phyloP scores from a whole-genome alignment of 257 asterid genomes.

The Nicotiana tabacum region DNA sequence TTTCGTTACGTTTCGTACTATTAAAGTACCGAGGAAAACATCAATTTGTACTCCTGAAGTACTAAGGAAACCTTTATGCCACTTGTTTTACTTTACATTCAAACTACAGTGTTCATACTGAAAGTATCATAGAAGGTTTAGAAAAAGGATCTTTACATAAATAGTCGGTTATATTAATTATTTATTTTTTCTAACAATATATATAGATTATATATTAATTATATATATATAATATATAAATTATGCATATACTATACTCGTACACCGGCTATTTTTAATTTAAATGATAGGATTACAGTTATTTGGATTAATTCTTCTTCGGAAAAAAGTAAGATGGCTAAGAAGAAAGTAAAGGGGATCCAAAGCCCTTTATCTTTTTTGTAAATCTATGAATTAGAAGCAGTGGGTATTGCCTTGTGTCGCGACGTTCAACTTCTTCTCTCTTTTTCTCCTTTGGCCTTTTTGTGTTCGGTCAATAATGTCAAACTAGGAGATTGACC shows the following conservation, averaged over 20 bases:
- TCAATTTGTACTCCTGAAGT: not conserved
- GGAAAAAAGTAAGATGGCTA: not conserved
- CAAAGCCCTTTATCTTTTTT: not conserved
- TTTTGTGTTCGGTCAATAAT: slow-evolving; percentile 36
- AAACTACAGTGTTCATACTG: not conserved
- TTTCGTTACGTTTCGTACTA: too few relatives aligned
- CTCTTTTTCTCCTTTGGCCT: not conserved
- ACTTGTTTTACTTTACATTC: not conserved
- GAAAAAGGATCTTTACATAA: too few relatives aligned
- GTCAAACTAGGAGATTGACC: slow-evolving; percentile 40
- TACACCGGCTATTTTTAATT: too few relatives aligned
- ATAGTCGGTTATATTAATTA: too few relatives aligned
- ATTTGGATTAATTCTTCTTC: too few relatives aligned
- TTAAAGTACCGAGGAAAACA: too few relatives aligned
- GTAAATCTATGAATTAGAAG: not conserved
- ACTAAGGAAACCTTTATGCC: not conserved
- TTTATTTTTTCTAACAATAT: too few relatives aligned
- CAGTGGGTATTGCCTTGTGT: not conserved
- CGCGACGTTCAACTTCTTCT: not conserved
- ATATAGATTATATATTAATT: too few relatives aligned
- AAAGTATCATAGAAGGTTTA: not conserved
- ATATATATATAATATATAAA: too few relatives aligned
- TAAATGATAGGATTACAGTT: too few relatives aligned
- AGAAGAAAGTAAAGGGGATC: slow-evolving; percentile 5
- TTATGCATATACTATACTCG: too few relatives aligned